A percentile compares a stretch with the other conserved stretches of the same genome.
phyloP scores from a whole-genome alignment of 2,329 filamentous ascomycete genomes.

The Diaporthe ampelina region DNA sequence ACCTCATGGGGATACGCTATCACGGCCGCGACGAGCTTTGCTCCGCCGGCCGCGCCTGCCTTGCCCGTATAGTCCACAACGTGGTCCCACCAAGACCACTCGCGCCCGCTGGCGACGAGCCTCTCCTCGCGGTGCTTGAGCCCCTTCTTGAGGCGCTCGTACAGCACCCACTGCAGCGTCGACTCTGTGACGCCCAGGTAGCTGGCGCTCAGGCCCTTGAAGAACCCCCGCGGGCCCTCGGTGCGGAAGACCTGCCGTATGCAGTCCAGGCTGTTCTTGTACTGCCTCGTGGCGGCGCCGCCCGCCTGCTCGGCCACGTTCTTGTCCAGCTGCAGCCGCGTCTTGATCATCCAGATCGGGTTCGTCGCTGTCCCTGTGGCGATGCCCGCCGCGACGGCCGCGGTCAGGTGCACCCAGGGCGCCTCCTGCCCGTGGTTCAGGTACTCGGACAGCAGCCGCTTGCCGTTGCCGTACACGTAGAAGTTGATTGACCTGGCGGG shows the following conservation, averaged over 20 bases:
- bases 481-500: constrained; percentile 94
- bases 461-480: constrained; percentile 92
- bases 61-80: constrained; percentile 85
- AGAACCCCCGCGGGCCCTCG: constrained; percentile 86
- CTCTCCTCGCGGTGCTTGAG: constrained; percentile 75
- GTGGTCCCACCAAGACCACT: constrained; percentile 79
- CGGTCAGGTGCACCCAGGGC: constrained; percentile 82
- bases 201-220: constrained; percentile 90
- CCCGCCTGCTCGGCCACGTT: constrained; percentile 75
- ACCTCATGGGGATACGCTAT: constrained; percentile 95
- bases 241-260: constrained; percentile 83
- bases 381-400: constrained; percentile 83
- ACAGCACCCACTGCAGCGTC: constrained; percentile 93
- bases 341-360: constrained; percentile 98
- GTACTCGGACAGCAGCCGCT: constrained; percentile 81
- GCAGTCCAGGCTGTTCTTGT: constrained; percentile 91
- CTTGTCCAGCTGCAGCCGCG: constrained; percentile 91
- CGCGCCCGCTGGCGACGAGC: constrained; percentile 69
- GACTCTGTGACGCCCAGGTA: constrained; percentile 93
- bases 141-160: constrained; percentile 90
- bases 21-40: constrained; percentile 87
- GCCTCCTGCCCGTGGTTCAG: constrained; percentile 79
- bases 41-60: constrained; percentile 81
- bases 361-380: constrained; percentile 93
- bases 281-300: constrained; percentile 72